Evolutionary conservation across 164 flowering plant genomes (phyloP), one percentile per base, ranked within the genome.

Genomic region (Liquidambar formosana): DNA sequence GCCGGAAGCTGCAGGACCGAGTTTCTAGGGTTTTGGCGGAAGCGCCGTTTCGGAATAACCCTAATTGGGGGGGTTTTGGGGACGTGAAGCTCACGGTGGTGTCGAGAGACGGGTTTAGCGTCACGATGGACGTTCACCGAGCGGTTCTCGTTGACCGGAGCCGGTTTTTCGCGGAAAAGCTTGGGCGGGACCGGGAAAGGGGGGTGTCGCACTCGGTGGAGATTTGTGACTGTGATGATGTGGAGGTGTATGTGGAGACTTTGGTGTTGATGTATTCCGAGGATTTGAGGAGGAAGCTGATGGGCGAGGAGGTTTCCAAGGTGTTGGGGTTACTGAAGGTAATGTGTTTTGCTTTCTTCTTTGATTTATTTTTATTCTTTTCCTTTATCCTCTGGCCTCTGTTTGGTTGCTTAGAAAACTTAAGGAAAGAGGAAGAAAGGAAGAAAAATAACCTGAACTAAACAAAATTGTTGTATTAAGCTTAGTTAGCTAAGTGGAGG

Each of bases 201-300:
- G 84, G 73, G 60, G 72, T 79, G 2, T 51, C 76, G 62, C 92
- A 89, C 71, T 71, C 81, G 11, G 93, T 94, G 63, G 99, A 92
- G 82, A 92, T 94, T 69, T 85, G 88, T 59, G 97, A 92, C 23
- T 89, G 94, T 66, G 97, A 91, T 74, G 94, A 94, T 65, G 93
- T 92, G 61, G 97, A 86, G 81, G 86, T 83, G 10, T 94, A 94
- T 80, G 88, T 91, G 70, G 97, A 92, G 79, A 79, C 88, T 56
- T 73, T 94, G 72, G 84, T 86, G 54, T 81, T 92, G 83, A 92
- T 94, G 97, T 89, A 94, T 67, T 83, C 74, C 68, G 87, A 85
- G 41, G 91, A 92, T 72, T 76, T 91, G 86, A 87, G 73, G 88
- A 81, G 26, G 83, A 91, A 77, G 63, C 72, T 94, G 84, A 65